A percentile compares a stretch with the other conserved stretches of the same genome.
Conservation (phyloP, 2,329 filamentous ascomycete species). For the Exophiala aquamarina region DNA sequence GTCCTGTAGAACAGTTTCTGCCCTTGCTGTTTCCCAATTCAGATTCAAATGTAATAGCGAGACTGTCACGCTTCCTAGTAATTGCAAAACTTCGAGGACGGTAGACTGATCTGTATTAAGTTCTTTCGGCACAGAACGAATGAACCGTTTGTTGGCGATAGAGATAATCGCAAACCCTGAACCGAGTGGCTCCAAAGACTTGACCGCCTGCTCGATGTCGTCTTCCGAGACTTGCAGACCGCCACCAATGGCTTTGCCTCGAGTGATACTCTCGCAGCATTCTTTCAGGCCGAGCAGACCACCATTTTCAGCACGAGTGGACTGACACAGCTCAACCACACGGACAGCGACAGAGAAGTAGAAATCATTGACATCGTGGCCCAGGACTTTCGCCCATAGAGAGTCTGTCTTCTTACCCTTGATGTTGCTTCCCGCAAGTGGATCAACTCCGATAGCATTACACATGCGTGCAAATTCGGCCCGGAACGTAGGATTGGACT, state of each 20-base stretch:
- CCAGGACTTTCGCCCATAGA: conserved; percentile 90
- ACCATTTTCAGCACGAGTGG: conserved; percentile 85
- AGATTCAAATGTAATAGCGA: conserved; percentile 87
- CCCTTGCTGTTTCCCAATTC: conserved; percentile 77
- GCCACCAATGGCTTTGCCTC: conserved; percentile 70
- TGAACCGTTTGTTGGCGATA: conserved; percentile 82
- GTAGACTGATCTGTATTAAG: conserved; percentile 91
- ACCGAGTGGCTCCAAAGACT: conserved; percentile 80
- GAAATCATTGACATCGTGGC: conserved; percentile 92
- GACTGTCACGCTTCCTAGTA: conserved; percentile 85
- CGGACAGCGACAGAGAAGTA: conserved; percentile 97
- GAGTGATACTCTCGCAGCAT: conserved; percentile 72
- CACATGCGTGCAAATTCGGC: conserved; percentile 99
- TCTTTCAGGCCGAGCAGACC: conserved; percentile 84
- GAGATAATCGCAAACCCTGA: conserved; percentile 82
- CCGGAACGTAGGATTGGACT: conserved; percentile 90
- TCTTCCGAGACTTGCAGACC: conserved; percentile 83
- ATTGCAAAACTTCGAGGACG: conserved; percentile 85
- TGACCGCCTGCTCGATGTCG: conserved; percentile 86
- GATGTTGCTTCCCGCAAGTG: conserved; percentile 69
- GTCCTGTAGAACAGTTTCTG: conserved; percentile 88
- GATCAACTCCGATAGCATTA: conserved; percentile 92
- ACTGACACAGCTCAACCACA: conserved; percentile 87
- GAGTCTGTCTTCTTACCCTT: conserved; percentile 59
- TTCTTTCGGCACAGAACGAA: conserved; percentile 91